Conservation (phyloP, 371 early-diverging fungal genomes). For the Mucor sp. region DNA sequence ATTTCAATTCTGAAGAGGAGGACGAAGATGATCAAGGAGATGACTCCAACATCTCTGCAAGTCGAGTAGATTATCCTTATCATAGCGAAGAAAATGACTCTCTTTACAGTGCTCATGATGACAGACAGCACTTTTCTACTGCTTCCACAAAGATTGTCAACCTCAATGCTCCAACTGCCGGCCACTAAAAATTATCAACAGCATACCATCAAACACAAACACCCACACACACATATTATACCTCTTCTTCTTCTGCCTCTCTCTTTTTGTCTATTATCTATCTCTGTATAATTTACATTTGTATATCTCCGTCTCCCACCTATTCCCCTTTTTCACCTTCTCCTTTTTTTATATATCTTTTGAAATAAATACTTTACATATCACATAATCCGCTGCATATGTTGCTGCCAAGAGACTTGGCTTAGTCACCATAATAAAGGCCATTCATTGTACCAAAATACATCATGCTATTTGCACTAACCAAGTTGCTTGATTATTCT, state of each 20-base stretch:
- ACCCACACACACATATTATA: not conserved
- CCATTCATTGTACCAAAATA: not conserved
- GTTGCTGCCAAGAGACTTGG: not conserved
- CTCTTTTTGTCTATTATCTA: not conserved
- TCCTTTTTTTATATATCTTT: not conserved
- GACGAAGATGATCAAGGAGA: not conserved
- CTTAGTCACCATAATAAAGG: no score
- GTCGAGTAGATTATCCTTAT: not conserved
- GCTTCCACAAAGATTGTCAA: not conserved
- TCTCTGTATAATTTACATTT: not conserved
- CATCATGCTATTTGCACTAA: not conserved
- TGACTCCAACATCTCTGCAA: not conserved
- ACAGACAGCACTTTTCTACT: not conserved
- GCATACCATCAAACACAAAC: not conserved
- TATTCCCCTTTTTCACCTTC: not conserved
- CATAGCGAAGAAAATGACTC: not conserved
- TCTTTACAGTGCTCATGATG: not conserved
- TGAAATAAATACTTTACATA: not conserved
- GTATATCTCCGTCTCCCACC: not conserved
- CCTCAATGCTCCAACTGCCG: not conserved
- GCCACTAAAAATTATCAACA: not conserved
- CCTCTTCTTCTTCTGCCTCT: not conserved
- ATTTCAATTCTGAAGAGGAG: constrained; percentile 16
- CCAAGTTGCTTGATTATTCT: not conserved
- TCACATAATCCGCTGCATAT: not conserved